Percentiles rank a stretch among this genome's conserved stretches.
These are phyloP conservation scores for Zygotorulaspora danielsina DNA, from an alignment of 805 yeast species.

Conservation along the genomic window DNA sequence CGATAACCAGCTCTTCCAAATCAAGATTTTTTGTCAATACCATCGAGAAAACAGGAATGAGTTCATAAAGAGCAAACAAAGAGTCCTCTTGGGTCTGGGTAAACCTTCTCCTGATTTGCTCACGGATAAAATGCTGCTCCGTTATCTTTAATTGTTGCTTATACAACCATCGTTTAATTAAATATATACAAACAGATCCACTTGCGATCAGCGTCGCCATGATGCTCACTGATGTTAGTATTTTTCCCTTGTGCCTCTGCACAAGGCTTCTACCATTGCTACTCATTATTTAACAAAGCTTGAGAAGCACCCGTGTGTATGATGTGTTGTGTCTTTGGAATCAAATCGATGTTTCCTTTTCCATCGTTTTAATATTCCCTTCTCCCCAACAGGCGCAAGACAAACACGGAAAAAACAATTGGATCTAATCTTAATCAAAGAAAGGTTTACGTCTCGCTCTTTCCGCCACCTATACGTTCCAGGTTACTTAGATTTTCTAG, in stretches of 20 bases:
- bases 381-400: neutral
- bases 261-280: constrained; percentile 15
- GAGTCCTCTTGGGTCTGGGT: constrained; percentile 92
- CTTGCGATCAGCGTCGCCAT: constrained; percentile 28
- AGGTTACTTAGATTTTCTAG: constrained; percentile 19
- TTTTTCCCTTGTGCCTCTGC: constrained; percentile 27
- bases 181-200: constrained; percentile 26
- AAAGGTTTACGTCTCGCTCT: neutral
- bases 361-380: constrained; percentile 3
- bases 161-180: constrained; percentile 32
- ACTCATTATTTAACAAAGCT: constrained; percentile 3
- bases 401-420: neutral
- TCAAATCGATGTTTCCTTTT: neutral
- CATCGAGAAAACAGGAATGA: constrained; percentile 67
- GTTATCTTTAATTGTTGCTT: constrained; percentile 45
- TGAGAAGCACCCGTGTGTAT: too few relatives aligned
- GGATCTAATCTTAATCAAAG: too few relatives aligned
- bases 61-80: constrained; percentile 72
- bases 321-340: neutral
- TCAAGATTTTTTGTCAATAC: constrained; percentile 26
- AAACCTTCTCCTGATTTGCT: constrained; percentile 74
- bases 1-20: constrained; percentile 27
- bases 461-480: constrained; percentile 8
- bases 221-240: constrained; percentile 22
- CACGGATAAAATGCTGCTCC: constrained; percentile 57